Percentiles rank a stretch among this genome's conserved stretches.
These are phyloP conservation scores for Naegleria lovaniensis DNA, from an alignment of 208 protist species.

Conservation along the genomic window DNA sequence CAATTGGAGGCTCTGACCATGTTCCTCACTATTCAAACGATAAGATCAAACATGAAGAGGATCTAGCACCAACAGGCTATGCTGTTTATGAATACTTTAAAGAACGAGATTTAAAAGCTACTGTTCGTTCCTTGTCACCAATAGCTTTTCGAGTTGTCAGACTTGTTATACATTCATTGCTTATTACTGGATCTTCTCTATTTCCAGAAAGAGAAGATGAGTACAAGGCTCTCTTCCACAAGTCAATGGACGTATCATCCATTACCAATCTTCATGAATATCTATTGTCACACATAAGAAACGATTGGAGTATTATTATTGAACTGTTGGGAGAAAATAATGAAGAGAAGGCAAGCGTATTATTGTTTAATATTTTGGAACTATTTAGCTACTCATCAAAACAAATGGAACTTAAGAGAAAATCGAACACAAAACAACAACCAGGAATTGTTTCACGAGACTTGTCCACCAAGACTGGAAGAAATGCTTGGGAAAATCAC, in stretches of 20 bases:
- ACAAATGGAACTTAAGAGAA: neutral
- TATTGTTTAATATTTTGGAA: constrained; percentile 10
- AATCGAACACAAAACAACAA: neutral
- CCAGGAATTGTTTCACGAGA: neutral
- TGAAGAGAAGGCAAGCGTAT: neutral
- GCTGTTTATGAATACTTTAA: neutral
- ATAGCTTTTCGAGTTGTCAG: neutral
- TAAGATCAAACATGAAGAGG: neutral
- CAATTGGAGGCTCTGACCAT: constrained; percentile 4
- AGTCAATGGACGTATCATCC: too few relatives aligned
- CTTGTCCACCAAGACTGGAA: neutral
- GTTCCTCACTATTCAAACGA: neutral
- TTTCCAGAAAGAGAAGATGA: neutral
- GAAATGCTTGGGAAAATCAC: neutral
- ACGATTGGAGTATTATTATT: neutral
- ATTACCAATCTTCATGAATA: neutral
- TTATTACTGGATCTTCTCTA: neutral
- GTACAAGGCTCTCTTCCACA: neutral
- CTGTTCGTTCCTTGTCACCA: neutral
- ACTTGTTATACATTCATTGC: neutral
- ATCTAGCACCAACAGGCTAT: neutral
- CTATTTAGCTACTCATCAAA: neutral
- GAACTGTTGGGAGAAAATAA: neutral
- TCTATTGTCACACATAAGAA: neutral
- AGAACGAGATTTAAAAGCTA: neutral